A percentile compares a stretch with the other conserved stretches of the same genome.
Evolutionary conservation across 2,329 filamentous ascomycete genomes (phyloP).

Genomic region (Paraphoma chrysanthemicola): DNA sequence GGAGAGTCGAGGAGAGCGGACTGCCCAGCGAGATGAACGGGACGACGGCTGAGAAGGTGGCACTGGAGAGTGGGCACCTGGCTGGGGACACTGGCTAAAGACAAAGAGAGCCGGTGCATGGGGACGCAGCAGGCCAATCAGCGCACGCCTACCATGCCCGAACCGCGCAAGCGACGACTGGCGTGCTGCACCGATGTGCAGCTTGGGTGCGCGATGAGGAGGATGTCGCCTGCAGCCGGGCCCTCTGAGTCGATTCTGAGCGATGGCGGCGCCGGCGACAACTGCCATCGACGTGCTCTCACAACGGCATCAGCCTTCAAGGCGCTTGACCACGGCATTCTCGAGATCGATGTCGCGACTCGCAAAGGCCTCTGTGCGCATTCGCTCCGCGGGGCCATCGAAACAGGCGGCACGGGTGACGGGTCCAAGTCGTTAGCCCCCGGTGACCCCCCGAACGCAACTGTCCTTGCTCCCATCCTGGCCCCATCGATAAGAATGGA

Average conservation of each 20-base stretch:
- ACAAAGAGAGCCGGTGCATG: constrained; percentile 2
- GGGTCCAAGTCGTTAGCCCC: background rate
- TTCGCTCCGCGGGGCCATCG: background rate
- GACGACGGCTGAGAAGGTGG: background rate
- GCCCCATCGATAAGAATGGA: background rate
- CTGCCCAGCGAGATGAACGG: background rate
- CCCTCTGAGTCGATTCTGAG: background rate
- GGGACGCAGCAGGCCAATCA: constrained; percentile 4
- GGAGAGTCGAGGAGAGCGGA: background rate
- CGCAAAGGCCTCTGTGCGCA: background rate
- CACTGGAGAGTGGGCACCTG: background rate
- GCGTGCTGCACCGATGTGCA: background rate
- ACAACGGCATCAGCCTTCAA: background rate
- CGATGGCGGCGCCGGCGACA: background rate
- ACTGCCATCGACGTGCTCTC: background rate
- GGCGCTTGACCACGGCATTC: background rate
- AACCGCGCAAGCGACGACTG: background rate
- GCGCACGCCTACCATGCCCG: background rate
- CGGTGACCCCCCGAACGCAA: background rate
- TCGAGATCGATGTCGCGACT: background rate
- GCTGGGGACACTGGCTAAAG: constrained; percentile 1
- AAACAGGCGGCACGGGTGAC: constrained; percentile 1
- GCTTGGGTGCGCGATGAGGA: constrained; percentile 1
- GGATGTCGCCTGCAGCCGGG: background rate
- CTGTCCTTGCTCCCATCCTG: background rate